Evolutionary conservation across 345 rosid species (phyloP).

Genomic region (Bruguiera sexangula): DNA sequence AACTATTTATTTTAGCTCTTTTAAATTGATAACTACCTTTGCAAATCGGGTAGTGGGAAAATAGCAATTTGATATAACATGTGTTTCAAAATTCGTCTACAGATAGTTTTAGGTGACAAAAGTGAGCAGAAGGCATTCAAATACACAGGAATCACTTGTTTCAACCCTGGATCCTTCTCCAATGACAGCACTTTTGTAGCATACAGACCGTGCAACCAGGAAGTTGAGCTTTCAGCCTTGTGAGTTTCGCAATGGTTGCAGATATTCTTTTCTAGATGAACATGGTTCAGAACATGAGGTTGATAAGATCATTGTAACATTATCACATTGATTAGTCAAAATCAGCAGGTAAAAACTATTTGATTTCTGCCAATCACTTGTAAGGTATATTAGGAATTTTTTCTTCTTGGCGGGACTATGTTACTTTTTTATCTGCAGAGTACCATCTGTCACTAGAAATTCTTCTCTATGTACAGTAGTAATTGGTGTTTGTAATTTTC

Average conservation of each 20-base stretch:
- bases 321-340: neutral
- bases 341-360: neutral
- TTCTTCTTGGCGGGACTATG: neutral
- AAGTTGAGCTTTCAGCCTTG: constrained; percentile 77
- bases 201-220: constrained; percentile 71
- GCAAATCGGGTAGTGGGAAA: neutral
- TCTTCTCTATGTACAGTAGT: neutral
- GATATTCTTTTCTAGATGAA: neutral
- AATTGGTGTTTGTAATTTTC: neutral
- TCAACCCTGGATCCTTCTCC: constrained; percentile 89
- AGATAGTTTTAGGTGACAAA: constrained; percentile 80
- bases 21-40: constrained; percentile 1
- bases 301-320: neutral
- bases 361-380: neutral
- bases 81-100: constrained; percentile 13
- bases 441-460: neutral
- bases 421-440: neutral
- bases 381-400: constrained; percentile 1
- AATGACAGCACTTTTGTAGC: constrained; percentile 69
- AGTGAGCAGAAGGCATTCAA: constrained; percentile 81
- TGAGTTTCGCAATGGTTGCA: constrained; percentile 20
- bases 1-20: neutral
- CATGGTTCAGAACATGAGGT: neutral
- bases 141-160: constrained; percentile 75
- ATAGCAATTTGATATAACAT: neutral